phyloP scores from a whole-genome alignment of 345 rosid genomes.

The Rubroshorea leprosula region DNA sequence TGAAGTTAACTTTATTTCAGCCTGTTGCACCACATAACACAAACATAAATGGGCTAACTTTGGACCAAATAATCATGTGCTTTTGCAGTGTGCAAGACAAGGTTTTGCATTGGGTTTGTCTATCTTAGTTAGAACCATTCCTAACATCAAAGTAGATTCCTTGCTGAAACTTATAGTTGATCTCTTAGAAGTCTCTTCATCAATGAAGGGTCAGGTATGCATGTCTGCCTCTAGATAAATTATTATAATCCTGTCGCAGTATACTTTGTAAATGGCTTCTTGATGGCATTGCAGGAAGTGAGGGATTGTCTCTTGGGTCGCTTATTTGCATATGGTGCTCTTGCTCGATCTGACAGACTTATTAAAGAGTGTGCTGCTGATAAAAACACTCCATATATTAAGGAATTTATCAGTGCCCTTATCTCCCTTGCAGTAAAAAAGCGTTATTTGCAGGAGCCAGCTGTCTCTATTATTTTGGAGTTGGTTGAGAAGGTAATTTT shows the following conservation, averaged over 20 bases:
- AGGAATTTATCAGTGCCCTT: conserved; percentile 55
- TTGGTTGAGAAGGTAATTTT: conserved; percentile 64
- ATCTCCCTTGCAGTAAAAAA: conserved; percentile 70
- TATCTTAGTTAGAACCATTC: conserved; percentile 40
- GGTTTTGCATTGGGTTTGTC: conserved; percentile 93
- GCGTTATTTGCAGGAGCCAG: conserved; percentile 90
- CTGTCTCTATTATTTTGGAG: conserved; percentile 60
- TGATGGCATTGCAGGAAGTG: conserved; percentile 53
- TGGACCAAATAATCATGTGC: too few relatives aligned
- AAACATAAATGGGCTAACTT: not conserved
- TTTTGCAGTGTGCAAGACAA: conserved; percentile 85
- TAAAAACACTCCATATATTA: conserved; percentile 44
- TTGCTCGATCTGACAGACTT: conserved; percentile 73
- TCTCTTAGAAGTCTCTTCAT: conserved; percentile 69
- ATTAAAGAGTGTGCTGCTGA: conserved; percentile 51
- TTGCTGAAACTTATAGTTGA: conserved; percentile 65
- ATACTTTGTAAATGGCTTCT: conserved; percentile 10
- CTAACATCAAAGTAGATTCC: conserved; percentile 60
- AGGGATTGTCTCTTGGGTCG: conserved; percentile 88
- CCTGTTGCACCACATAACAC: too few relatives aligned
- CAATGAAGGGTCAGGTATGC: conserved; percentile 94
- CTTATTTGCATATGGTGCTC: conserved; percentile 85
- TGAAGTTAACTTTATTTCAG: too few relatives aligned
- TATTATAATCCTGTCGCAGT: not conserved
- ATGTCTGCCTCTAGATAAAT: not conserved